Evolutionary conservation across 805 yeast species (phyloP), one percentile per base, ranked within the genome.

Genomic region (Hanseniaspora hatyaiensis): DNA sequence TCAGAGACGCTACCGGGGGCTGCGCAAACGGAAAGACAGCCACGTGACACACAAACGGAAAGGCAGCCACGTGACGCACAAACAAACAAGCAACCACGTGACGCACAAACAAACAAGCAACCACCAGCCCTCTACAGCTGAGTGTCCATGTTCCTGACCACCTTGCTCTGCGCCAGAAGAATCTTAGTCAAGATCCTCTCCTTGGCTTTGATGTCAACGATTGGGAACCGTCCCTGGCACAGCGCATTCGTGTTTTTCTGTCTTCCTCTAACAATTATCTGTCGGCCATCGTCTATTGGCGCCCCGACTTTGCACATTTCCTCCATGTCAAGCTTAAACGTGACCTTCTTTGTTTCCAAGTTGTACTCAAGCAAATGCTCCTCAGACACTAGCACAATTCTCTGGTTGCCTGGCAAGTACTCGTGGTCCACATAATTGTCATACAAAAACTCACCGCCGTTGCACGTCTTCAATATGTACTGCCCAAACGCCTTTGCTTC

Each of bases 401-500:
- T 30, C 22, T 49, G 47, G 19, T 49, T 49, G 26, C 51, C 51
- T 19, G 51, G 51, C 13, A 49, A 43, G 18, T 24, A 45, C 24
- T 39, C 75, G 62, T 92, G 97, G 0, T 96, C 94, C 48, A 92
- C 66, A 57, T 92, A 92, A 18, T 68, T 66, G 56, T 92, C 96
- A 41, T 70, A 68, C 54, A 75, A 72, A 57, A 68, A 85, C 29
- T 74, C 66, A 1, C 96, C 96, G 37, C 94, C 94, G 56, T 82
- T 82, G 19, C 84, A 75, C 6, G 78, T 70, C 64, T 85, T 88
- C 52, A 92, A 69, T 92, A 96, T 85, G 57, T 72, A 82, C 61
- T 89, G 96, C 6, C 99, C 99, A 55, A 87, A 92, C 0, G 97
- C 82, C 53, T 86, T 96, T 49, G 94, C 70, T 52, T 77, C 76